Conservation (phyloP, 2,329 filamentous ascomycete species). For the Ascochyta rabiei region DNA sequence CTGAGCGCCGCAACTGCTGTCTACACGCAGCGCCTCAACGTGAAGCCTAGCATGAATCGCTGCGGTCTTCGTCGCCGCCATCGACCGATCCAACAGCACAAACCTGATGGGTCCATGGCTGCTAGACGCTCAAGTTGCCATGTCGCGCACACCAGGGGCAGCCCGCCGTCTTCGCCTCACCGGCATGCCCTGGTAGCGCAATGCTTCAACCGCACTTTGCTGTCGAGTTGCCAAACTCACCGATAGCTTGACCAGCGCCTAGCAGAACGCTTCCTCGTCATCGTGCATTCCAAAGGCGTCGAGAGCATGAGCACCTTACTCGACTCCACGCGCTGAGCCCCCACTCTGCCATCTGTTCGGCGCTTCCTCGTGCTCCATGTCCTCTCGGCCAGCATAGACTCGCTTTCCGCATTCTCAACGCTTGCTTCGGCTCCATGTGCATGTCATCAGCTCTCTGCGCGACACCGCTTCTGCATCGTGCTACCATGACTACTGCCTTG, state of each 20-base stretch:
- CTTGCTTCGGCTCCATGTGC: slow-evolving; percentile 24
- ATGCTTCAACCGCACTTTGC: slow-evolving; percentile 25
- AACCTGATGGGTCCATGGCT: slow-evolving; percentile 18
- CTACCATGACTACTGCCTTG: slow-evolving; percentile 36
- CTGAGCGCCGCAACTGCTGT: neutral
- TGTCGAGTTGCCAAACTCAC: slow-evolving; percentile 34
- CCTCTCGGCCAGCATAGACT: slow-evolving; percentile 24
- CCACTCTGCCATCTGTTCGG: slow-evolving; percentile 19
- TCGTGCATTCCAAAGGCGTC: slow-evolving; percentile 14
- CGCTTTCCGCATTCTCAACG: slow-evolving; percentile 21
- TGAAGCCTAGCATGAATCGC: slow-evolving; percentile 13
- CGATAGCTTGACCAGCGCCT: slow-evolving; percentile 32
- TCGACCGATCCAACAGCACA: slow-evolving; percentile 29
- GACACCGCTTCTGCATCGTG: slow-evolving; percentile 34
- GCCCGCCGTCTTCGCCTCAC: slow-evolving; percentile 28
- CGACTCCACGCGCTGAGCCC: slow-evolving; percentile 27
- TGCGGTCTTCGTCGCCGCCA: slow-evolving; percentile 13
- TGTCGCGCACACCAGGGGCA: slow-evolving; percentile 10
- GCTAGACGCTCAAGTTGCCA: slow-evolving; percentile 9
- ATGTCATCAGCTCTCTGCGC: slow-evolving; percentile 37
- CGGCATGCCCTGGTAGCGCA: slow-evolving; percentile 24
- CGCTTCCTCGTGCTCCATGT: slow-evolving; percentile 38
- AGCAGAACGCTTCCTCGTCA: slow-evolving; percentile 21
- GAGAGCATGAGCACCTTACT: slow-evolving; percentile 26
- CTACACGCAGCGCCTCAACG: slow-evolving; percentile 2